Evolutionary conservation across 768 basidiomycete species (phyloP), one percentile per base, ranked within the genome.

Genomic region (Brasilioporus rufonigricans): DNA sequence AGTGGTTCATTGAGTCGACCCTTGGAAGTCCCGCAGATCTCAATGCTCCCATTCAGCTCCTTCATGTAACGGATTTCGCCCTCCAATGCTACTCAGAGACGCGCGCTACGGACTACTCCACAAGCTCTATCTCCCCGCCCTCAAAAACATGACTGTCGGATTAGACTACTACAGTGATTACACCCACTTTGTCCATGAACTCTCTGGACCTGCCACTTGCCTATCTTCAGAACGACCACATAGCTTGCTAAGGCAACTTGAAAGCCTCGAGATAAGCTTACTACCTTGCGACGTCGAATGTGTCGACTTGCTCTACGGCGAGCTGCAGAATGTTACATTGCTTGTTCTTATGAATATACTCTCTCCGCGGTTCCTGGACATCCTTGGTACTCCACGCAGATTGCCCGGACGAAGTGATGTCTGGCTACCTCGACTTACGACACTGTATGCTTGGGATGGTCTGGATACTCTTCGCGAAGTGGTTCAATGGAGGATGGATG

Each of bases 381-480:
- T 57, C 27, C 27, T 29, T 29, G 5, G 27, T 9, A 29, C 27
- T 5, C 27, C 5, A 29, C 27, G 27, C 27, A 9, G 27, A 9
- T 43, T 39, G 18, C 5, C 38, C 3, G 54, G 55, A 27, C 56
- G 45, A 23, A 29, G 44, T 13, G 47, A 51, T 12, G 31, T 51
- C n/a, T 78, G 71, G 61, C 78, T 84, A 39, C 86, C 86, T 26
- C 73, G 74, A 44, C 74, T 90, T 12, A 66, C 74, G 57, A 73
- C 69, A 18, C 63, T 89, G 44, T 74, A 70, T 26, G 77, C 80
- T 5, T 39, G 9, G 5, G 38, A n/a, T 8, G 69, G 75, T 9
- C 79, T 5, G 31, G 4, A 23, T 21, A 18, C 7, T 46, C 44
- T 46, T 18, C n/a, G 48, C 9, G n/a, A 27, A 3, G n/a, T 29